phyloP scores from a whole-genome alignment of 2,329 filamentous ascomycete genomes.

The Epichloe sibirici region DNA sequence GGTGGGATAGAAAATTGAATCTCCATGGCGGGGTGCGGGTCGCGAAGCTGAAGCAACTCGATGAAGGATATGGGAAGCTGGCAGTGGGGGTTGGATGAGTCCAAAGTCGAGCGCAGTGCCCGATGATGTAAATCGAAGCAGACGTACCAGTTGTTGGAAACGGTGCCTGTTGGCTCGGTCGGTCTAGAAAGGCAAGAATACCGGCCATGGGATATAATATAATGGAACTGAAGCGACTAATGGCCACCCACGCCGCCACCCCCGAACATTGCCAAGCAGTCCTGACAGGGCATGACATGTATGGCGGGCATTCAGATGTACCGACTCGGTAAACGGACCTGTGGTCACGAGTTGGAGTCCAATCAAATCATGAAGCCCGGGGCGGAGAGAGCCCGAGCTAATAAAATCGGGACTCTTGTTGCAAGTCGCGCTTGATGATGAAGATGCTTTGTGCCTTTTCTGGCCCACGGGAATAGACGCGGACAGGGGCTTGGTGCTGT shows the following conservation, averaged over 20 bases:
- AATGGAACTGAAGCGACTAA: not conserved
- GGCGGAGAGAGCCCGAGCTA: not conserved
- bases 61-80: no score
- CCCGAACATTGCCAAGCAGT: not conserved
- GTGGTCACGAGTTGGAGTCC: not conserved
- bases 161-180: not conserved
- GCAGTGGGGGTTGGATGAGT: no score
- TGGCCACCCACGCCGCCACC: not conserved
- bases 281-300: not conserved
- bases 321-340: not conserved
- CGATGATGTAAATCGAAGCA: not conserved
- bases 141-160: not conserved
- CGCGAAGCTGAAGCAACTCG: not conserved
- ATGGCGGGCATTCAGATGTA: not conserved
- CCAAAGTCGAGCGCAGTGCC: not conserved
- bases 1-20: conserved; percentile 26
- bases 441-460: no score
- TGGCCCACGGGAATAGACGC: no score
- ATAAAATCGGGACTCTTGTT: not conserved
- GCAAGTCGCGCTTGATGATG: no score
- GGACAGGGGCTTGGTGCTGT: no score
- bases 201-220: not conserved
- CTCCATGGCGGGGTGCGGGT: conserved; percentile 18
- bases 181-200: no score
- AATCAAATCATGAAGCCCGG: not conserved